Evolutionary conservation across 768 basidiomycete genomes (phyloP).

Genomic region (Boletus reticuloceps): DNA sequence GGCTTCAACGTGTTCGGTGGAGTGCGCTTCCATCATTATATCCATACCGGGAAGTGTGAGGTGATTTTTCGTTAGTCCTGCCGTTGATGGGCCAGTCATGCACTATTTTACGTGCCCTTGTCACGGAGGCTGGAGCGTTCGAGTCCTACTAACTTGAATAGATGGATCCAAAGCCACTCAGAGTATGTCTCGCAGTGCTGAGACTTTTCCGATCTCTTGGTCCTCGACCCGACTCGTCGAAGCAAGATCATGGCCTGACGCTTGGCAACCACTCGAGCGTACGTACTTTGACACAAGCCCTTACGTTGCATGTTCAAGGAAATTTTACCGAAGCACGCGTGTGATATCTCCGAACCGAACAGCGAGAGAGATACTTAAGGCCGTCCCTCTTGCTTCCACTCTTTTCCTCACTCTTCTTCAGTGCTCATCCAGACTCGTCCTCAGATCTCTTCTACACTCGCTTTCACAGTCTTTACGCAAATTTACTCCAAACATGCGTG

Average conservation of each 20-base stretch:
- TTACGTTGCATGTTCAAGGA: neutral
- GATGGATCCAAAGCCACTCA: neutral
- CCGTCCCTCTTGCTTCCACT: no score
- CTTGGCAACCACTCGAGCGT: no score
- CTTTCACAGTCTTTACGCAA: neutral
- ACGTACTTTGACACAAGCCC: neutral
- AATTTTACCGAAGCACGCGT: neutral
- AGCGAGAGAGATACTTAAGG: neutral
- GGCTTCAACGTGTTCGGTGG: neutral
- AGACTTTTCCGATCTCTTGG: no score
- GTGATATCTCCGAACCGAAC: neutral
- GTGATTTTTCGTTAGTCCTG: neutral
- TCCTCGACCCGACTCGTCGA: no score
- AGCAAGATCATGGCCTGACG: no score
- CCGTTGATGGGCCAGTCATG: no score
- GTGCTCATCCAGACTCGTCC: neutral
- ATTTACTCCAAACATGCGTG: constrained; percentile 8
- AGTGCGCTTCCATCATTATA: neutral
- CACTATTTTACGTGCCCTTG: no score
- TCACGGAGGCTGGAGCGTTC: neutral
- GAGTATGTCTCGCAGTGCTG: no score
- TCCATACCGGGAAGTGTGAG: neutral
- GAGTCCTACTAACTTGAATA: neutral
- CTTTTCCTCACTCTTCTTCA: no score
- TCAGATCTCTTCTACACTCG: neutral